Base-by-base conservation (phyloP, 176 grass and related monocot species). In the Oryza brachyantha region DNA sequence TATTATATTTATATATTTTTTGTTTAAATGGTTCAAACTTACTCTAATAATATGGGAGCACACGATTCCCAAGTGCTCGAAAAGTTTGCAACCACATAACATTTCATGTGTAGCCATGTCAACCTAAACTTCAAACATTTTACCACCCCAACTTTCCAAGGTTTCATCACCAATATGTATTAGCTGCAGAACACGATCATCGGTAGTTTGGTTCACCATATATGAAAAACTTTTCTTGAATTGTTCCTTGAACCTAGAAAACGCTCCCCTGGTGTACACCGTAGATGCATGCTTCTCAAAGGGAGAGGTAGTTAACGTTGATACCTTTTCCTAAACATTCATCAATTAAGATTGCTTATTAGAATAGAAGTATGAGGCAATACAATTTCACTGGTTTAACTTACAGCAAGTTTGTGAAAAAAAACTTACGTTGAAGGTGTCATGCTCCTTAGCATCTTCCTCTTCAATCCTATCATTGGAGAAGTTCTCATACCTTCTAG, bases 111-210 rank as follows among this genome's bases (percentile, higher is more conserved):
- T 11, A 1, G 10, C 5, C 0, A 4, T 1, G 6, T 36, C 38
- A 5, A n/a, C 17, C 0, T 26, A 0, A 8, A 74, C 3, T 3
- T 59, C 31, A n/a, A 8, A 59, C 0, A 13, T 2, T 3, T 22
- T 25, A 8, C 0, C 24, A 0, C 0, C 71, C 71, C 50, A 22
- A 25, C 10, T 2, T 24, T 55, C 29, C 4, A 13, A 6, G 1
- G 10, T 13, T 8, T 7, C 9, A 36, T 24, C 29, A 8, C 71
- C 31, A 24, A 57, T 74, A 58, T 58, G 10, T 0, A 58, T 10
- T 6, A 74, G 5, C n/a, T 3, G 1, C 5, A 57, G 0, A 5
- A 25, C 1, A 32, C 14, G 10, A 2, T 13, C 8, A 0, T 21
- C 2, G 0, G 29, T 22, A 3, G 2, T 1, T 37, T 74, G 31